Evolutionary conservation across 257 asterid species (phyloP), one percentile per base, ranked within the genome.

Genomic region (Haberlea rhodopensis): DNA sequence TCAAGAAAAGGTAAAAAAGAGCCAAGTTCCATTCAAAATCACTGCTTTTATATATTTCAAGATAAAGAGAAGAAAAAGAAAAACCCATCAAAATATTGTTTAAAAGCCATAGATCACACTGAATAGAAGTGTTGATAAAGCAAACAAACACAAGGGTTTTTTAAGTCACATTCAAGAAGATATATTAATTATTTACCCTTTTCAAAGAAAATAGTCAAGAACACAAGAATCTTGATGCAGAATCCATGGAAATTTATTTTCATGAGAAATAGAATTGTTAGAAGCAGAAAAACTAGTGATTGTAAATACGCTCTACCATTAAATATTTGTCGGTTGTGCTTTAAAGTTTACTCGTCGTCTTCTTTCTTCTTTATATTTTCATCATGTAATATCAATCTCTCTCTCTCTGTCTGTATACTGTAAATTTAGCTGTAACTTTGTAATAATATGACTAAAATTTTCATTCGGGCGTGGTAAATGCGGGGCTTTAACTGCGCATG

Each of bases 231-330:
- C 37, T 45, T 46, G 40, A 69, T 45, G 58, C 58, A 37, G 57
- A 25, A 71, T 48, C 69, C 60, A 62, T 53, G 71, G 19, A 45
- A 57, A 43, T 40, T 56, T 46, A 45, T 56, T 19, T 5, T 19
- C 37, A 43, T 45, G 26, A 65, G 53, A n/a, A 27, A 20, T 26
- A 31, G n/a, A n/a, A n/a, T n/a, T n/a, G n/a, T n/a, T n/a, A n/a
- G n/a, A n/a, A n/a, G n/a, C 37, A 26, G 8, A 62, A 58, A 56
- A 77, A 67, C 63, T 80, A 73, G 83, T 75, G 66, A 78, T 48
- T 80, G 79, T 75, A 73, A 87, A 81, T 85, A 77, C 78, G 22
- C 32, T 29, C 32, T 59, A 20, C 22, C 51, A 55, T 57, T 31
- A 63, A 69, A 40, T 65, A 55, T 53, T 37, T 68, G 74, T 75